Base-by-base conservation (phyloP, 306 rosid genomes). In the Vicia sativa region DNA sequence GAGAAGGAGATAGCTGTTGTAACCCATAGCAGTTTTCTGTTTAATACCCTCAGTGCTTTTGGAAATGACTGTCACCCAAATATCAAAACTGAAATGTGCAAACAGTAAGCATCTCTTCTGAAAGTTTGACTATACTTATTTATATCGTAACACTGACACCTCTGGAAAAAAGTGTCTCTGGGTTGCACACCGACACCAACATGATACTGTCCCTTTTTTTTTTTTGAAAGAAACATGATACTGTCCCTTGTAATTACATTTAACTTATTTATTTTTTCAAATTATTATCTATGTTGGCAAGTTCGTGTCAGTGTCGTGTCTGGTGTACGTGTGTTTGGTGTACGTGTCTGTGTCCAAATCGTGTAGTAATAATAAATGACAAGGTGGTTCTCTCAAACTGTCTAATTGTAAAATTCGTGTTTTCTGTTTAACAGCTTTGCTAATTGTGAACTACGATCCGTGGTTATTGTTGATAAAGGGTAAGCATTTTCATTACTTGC, bases 1-100 rank as follows among this genome's bases (percentile, higher is more conserved):
- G 96, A 91, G 89, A 87, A 83, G 68, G 88, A 91, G 70, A 89
- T 91, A 71, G 95, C 87, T 26, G 74, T 91, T 73, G 90, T 87
- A 61, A 70, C 82, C 62, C 97, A 91, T 81, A 74, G 95, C 71
- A 88, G 85, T 57, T 89, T 87, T 79, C 81, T 85, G 84, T 81
- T 64, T 56, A 81, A 89, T 70, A 81, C 87, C 37, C 77, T 91
- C 14, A 67, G 81, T 41, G 74, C 84, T 70, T 89, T 87, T 74
- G 96, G 95, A 80, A 75, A 80, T 67, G 96, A 87, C 43, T 87
- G 95, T 45, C 95, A 89, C 76, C 79, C 95, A 69, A 25, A 82
- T 13, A 67, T 91, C 4, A 82, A 87, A 89, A 81, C 73, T 39
- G 96, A 83, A 84, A 75, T 91, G 55, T 57, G 85, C 79, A 57